These are phyloP conservation scores for Maudiozyma humilis DNA, from an alignment of 1,139 yeast genomes.

Conservation along the genomic window DNA sequence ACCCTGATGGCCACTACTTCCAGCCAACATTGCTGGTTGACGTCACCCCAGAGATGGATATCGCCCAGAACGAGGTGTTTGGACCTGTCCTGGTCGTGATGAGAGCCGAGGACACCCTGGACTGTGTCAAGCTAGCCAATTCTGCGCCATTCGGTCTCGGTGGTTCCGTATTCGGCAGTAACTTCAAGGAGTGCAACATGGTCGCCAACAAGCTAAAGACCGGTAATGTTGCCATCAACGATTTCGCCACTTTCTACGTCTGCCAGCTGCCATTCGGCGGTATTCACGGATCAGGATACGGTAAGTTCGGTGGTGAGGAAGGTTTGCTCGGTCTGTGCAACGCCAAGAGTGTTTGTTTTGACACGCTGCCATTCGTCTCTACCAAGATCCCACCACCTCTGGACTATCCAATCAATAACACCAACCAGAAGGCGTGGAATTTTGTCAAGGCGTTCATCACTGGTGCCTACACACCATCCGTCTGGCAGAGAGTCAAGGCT, in stretches of 20 bases:
- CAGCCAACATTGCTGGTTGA: conserved; percentile 80
- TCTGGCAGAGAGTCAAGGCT: conserved; percentile 59
- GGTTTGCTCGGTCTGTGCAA: conserved; percentile 84
- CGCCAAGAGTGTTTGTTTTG: conserved; percentile 80
- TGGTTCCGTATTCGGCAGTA: conserved; percentile 73
- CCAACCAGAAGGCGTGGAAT: conserved; percentile 73
- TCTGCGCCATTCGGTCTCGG: conserved; percentile 88
- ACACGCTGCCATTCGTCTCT: conserved; percentile 67
- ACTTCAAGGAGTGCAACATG: conserved; percentile 47
- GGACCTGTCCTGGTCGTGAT: conserved; percentile 82
- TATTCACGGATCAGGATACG: conserved; percentile 83
- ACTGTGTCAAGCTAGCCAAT: conserved; percentile 75
- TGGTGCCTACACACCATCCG: conserved; percentile 73
- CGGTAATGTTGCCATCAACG: conserved; percentile 94
- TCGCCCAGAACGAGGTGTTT: conserved; percentile 85
- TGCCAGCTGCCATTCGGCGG: conserved; percentile 98
- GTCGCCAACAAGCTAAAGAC: conserved; percentile 59
- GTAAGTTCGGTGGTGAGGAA: conserved; percentile 95
- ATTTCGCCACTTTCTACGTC: conserved; percentile 90
- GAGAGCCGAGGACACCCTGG: conserved; percentile 54
- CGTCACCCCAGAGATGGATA: conserved; percentile 66
- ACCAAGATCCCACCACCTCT: conserved; percentile 78
- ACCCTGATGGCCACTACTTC: conserved; percentile 91
- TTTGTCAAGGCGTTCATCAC: conserved; percentile 73
- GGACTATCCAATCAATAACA: conserved; percentile 79